phyloP scores from a whole-genome alignment of 192 early-diverging fungal genomes.

The Gaertneriomyces sp. region DNA sequence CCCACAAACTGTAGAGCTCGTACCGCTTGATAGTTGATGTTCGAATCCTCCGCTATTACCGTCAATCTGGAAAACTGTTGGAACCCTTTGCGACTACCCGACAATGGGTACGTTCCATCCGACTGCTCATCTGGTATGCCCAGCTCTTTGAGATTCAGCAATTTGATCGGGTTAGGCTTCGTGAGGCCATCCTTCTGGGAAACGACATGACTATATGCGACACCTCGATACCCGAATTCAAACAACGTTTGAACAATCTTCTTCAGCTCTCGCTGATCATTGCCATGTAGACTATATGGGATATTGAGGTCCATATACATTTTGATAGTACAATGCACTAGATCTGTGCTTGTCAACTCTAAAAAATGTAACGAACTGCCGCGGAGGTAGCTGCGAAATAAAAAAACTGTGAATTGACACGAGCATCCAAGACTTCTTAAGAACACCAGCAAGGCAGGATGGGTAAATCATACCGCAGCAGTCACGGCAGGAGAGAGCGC shows the following conservation, averaged over 20 bases:
- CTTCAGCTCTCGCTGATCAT: constrained; percentile 19
- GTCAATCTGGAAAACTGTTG: constrained; percentile 59
- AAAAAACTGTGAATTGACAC: no score
- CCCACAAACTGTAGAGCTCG: neutral
- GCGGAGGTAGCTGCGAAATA: no score
- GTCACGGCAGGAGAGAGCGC: no score
- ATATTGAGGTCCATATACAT: constrained; percentile 44
- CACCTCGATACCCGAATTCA: constrained; percentile 54
- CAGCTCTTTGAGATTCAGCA: constrained; percentile 37
- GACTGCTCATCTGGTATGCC: constrained; percentile 9
- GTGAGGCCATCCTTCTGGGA: constrained; percentile 37
- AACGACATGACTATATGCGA: constrained; percentile 52
- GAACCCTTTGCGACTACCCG: constrained; percentile 27
- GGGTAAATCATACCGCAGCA: no score
- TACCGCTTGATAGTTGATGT: constrained; percentile 55
- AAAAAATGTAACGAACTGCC: no score
- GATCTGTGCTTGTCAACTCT: no score
- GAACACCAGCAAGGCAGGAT: no score
- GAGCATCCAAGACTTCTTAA: no score
- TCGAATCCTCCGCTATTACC: constrained; percentile 54
- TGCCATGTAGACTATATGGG: constrained; percentile 7
- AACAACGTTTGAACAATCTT: constrained; percentile 23
- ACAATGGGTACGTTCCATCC: constrained; percentile 12
- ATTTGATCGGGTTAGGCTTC: constrained; percentile 36
- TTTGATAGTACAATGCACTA: neutral